Base-by-base conservation (phyloP, 1,139 yeast species). In the Chernovozyma sophiae-reginae region DNA sequence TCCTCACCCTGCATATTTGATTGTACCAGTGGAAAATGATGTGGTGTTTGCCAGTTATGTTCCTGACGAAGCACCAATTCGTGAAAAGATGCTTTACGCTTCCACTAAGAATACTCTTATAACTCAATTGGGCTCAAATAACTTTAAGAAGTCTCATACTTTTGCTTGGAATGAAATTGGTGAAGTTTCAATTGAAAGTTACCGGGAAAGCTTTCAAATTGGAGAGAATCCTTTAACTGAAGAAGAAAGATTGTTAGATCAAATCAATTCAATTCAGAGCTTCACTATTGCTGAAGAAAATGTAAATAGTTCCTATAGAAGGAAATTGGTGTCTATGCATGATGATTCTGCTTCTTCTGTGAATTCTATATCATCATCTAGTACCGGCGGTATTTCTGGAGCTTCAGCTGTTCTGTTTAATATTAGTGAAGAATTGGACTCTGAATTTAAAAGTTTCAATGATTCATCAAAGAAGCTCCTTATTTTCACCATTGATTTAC, bases 21-120 rank as follows among this genome's bases (percentile, higher is more conserved):
- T 86, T 8, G 52, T 81, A 2, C 49, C 54, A 8, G 53, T 52
- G 19, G 45, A 52, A 3, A 52, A 50, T 14, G 70, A 65, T 43
- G 13, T 28, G 3, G 69, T 78, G 3, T 89, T 92, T 51, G 73
- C 89, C 33, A 79, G 94, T 30, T 90, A 74, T 62, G 92, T 92
- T 34, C 97, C 98, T 0, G 97, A 92, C 56, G 58, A 62, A 34
- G 89, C 97, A 11, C 80, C 82, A 6, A 90, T 92, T 25, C 75
- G 90, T 42, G 74, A 77, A 41, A 92, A 92, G 57, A 92, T 92
- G 97, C 70, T 92, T 38, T 94, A 90, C 58, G 97, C 98, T 3
- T 84, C 96, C 3, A 81, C 95, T 15, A 86, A 86, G 46, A 82
- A 79, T 53, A 79, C 94, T 1, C 61, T 92, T 33, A 62, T 85